A percentile compares a stretch with the other conserved stretches of the same genome.
These are phyloP conservation scores for Chiua virens DNA, from an alignment of 768 basidiomycete genomes.

Conservation along the genomic window DNA sequence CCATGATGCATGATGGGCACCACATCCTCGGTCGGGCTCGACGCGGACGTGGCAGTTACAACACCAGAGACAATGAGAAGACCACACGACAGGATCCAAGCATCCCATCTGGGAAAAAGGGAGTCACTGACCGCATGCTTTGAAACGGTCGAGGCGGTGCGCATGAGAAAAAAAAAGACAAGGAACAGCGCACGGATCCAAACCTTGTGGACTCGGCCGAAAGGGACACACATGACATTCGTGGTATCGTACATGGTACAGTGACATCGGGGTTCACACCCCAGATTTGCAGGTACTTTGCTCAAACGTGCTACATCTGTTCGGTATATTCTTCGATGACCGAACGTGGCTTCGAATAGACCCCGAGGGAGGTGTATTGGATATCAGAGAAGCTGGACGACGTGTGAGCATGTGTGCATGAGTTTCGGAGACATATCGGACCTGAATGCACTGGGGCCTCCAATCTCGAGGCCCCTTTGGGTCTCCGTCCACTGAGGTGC, in stretches of 20 bases:
- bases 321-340: slow-evolving; percentile 45
- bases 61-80: no score
- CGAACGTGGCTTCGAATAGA: slow-evolving; percentile 43
- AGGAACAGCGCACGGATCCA: no score
- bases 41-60: no score
- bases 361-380: slow-evolving; percentile 38
- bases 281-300: slow-evolving; percentile 4
- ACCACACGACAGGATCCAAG: background rate
- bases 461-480: slow-evolving; percentile 46
- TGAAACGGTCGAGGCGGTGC: background rate
- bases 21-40: no score
- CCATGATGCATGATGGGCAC: no score
- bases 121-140: background rate
- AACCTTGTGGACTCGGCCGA: no score
- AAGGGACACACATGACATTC: background rate
- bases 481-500: slow-evolving; percentile 58
- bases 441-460: slow-evolving; percentile 57
- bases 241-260: no score
- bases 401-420: slow-evolving; percentile 6
- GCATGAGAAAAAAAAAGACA: background rate
- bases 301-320: slow-evolving; percentile 1
- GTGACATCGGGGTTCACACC: background rate
- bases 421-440: slow-evolving; percentile 19
- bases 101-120: background rate
- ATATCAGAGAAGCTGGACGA: slow-evolving; percentile 30